Evolutionary conservation across 73 alveolate species (phyloP), one percentile per base, ranked within the genome.

Genomic region (Tetrahymena elliotti): DNA sequence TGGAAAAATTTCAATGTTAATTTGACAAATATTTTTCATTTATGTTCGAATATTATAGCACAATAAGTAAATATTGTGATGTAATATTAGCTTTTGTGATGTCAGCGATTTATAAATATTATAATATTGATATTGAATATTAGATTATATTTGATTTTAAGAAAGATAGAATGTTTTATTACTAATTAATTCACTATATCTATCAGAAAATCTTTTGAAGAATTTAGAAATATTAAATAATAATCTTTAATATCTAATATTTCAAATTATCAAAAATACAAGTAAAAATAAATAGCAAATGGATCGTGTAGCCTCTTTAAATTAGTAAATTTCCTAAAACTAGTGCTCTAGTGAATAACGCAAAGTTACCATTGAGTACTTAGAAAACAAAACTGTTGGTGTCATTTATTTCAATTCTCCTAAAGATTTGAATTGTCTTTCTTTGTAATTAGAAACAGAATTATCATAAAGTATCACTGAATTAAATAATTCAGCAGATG

Each of bases 361-460:
- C 11, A 68, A 68, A 31, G 88, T 68, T 68, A 68, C 88, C n/a
- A 35, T 84, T 20, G 94, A 84, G 52, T 37, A 36, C 33, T 37
- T 84, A 84, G 83, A 36, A 6, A 38, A 84, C 35, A 36, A 84
- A 5, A 84, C 52, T 15, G 52, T 94, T 36, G 96, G 96, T 24
- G 53, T 94, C 20, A 68, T 94, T 15, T 94, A 94, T 83, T 83
- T 94, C 10, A 94, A 94, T 53, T 94, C 96, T 4, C 96, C 94
- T 8, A 83, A 82, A 36, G 96, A 94, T 83, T 84, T 94, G 15
- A 94, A 94, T 38, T 83, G 93, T 33, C 92, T 94, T 7, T 94
- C 96, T 27, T 84, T 68, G 31, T 93, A 93, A 24, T 39, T 94
- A 83, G 93, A 94, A 94, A 94, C 94, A n/a, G 96, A 94, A n/a